Percentiles rank a stretch among this genome's conserved stretches.
These are phyloP conservation scores for Mrakia blollopis DNA, from an alignment of 768 basidiomycete species.

Conservation along the genomic window DNA sequence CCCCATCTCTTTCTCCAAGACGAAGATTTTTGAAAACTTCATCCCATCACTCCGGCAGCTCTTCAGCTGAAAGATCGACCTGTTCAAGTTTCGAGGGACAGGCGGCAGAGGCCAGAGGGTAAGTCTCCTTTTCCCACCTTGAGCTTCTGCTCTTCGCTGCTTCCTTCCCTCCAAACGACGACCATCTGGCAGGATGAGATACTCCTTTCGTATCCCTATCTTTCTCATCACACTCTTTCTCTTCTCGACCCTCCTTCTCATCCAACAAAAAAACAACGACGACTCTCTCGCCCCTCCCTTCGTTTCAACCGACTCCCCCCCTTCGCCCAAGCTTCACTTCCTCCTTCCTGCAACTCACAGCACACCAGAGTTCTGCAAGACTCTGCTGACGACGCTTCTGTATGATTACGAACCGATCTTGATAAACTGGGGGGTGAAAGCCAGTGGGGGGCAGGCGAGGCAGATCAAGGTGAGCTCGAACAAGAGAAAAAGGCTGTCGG, in stretches of 20 bases:
- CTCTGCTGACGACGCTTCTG: background rate
- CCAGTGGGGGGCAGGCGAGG: background rate
- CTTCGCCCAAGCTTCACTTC: background rate
- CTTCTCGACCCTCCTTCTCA: background rate
- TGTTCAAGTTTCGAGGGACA: too few species aligned
- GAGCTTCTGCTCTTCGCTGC: too few species aligned
- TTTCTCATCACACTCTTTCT: background rate
- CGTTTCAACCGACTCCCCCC: background rate
- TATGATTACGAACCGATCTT: slow-evolving; percentile 7
- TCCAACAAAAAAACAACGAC: background rate
- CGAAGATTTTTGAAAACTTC: too few species aligned
- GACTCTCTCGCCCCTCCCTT: too few species aligned
- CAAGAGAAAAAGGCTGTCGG: background rate
- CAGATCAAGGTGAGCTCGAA: slow-evolving; percentile 13
- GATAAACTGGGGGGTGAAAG: slow-evolving; percentile 10
- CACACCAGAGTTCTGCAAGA: slow-evolving; percentile 11
- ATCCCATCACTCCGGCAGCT: too few species aligned
- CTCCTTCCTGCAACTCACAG: slow-evolving; percentile 10
- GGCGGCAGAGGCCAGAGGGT: too few species aligned
- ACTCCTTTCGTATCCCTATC: background rate
- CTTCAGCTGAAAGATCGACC: too few species aligned
- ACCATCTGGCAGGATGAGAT: background rate
- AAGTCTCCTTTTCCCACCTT: too few species aligned
- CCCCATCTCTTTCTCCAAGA: too few species aligned
- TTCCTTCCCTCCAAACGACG: background rate